Percentiles rank a stretch among this genome's conserved stretches.
These are phyloP conservation scores for Talaromyces verruculosus DNA, from an alignment of 2,329 filamentous ascomycete genomes.

Conservation along the genomic window DNA sequence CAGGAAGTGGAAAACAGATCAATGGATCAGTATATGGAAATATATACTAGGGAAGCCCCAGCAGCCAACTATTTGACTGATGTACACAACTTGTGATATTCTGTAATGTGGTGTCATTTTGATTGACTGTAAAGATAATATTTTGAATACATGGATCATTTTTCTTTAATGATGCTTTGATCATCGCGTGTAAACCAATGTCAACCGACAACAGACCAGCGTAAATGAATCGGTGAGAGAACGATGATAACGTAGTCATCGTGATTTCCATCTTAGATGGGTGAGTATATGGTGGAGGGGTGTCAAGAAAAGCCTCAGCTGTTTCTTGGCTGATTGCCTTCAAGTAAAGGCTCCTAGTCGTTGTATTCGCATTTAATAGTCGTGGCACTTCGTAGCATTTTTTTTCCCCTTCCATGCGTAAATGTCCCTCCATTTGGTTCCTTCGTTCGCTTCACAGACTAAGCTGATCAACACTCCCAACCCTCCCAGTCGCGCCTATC, in stretches of 20 bases:
- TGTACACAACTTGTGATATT: no score
- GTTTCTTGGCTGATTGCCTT: background rate
- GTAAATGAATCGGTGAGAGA: background rate
- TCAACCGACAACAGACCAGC: background rate
- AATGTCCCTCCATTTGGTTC: background rate
- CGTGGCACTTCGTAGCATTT: background rate
- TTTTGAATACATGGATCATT: slow-evolving; percentile 10
- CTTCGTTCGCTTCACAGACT: slow-evolving; percentile 40
- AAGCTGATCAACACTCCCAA: slow-evolving; percentile 51
- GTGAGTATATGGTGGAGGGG: background rate
- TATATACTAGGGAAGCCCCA: no score
- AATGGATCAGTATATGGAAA: no score
- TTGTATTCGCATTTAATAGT: background rate
- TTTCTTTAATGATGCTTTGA: background rate
- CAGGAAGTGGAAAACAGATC: no score
- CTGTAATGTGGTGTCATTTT: background rate
- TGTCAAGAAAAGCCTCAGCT: background rate
- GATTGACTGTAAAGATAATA: background rate
- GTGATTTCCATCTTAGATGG: background rate
- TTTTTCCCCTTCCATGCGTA: background rate
- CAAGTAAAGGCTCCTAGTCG: background rate
- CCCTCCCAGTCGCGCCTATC: slow-evolving; percentile 42
- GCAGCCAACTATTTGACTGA: no score
- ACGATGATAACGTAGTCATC: background rate
- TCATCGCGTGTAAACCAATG: background rate